These are phyloP conservation scores for Eucalyptus curtisii DNA, from an alignment of 345 rosid genomes.

Conservation along the genomic window DNA sequence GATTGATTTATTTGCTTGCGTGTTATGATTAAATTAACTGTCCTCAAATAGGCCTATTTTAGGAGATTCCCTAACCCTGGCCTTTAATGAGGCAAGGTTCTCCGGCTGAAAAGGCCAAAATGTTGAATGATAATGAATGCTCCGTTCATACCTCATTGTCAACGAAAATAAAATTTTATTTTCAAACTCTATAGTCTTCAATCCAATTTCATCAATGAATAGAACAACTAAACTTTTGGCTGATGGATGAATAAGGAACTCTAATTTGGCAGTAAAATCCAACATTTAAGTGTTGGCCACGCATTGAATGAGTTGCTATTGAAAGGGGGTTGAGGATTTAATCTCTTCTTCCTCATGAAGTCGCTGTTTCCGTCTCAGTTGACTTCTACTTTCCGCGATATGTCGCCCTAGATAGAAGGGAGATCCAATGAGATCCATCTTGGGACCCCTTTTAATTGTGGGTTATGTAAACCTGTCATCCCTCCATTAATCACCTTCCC, in stretches of 20 bases:
- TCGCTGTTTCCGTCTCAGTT: neutral
- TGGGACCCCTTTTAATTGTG: neutral
- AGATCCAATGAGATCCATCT: neutral
- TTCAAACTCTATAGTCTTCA: neutral
- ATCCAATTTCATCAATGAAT: neutral
- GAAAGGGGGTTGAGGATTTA: neutral
- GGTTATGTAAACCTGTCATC: neutral
- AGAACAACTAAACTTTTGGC: neutral
- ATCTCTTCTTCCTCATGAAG: neutral
- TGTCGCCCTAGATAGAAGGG: neutral
- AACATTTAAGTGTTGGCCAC: neutral
- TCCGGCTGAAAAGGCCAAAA: fast-evolving
- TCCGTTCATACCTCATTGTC: neutral
- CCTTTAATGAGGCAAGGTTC: neutral
- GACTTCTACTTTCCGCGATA: neutral
- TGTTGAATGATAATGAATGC: neutral
- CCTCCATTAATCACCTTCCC: neutral
- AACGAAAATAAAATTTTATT: neutral
- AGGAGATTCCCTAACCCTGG: neutral
- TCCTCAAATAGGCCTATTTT: neutral
- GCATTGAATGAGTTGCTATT: neutral
- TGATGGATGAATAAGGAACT: neutral
- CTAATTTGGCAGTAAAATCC: neutral
- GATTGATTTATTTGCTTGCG: neutral
- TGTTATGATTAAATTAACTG: neutral